Evolutionary conservation across 805 yeast species (phyloP).

Genomic region (Wickerhamomyces hampshirensis): DNA sequence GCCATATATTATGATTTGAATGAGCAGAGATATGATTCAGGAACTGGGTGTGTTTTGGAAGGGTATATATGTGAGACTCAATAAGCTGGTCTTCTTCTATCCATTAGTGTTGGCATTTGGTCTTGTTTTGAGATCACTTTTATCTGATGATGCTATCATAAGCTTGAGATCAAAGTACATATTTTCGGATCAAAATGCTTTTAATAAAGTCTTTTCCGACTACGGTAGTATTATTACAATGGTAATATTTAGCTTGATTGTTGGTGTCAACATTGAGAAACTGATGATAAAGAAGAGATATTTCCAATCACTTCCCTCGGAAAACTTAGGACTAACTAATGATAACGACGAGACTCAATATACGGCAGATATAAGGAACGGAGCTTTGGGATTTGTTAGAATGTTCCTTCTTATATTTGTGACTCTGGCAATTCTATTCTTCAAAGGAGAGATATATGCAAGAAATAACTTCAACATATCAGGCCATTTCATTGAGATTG

Average conservation of each 20-base stretch:
- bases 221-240: slow-evolving; percentile 14
- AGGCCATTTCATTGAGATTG: slow-evolving; percentile 14
- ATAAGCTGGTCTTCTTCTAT: neutral
- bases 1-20: no score
- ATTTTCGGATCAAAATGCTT: slow-evolving; percentile 10
- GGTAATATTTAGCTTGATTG: slow-evolving; percentile 6
- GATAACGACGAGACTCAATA: neutral
- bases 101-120: neutral
- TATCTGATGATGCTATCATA: neutral
- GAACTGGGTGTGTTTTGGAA: neutral
- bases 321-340: neutral
- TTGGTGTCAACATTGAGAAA: slow-evolving; percentile 3
- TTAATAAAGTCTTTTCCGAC: slow-evolving; percentile 17
- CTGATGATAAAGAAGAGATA: slow-evolving; percentile 4
- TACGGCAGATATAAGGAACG: no score
- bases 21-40: no score
- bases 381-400: neutral
- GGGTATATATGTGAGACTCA: neutral
- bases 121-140: neutral
- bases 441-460: neutral
- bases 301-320: slow-evolving; percentile 3
- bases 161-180: neutral
- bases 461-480: slow-evolving; percentile 6
- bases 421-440: neutral
- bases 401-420: neutral